These are phyloP conservation scores for Penicillium crystallinum DNA, from an alignment of 495 filamentous ascomycete genomes.

Conservation along the genomic window DNA sequence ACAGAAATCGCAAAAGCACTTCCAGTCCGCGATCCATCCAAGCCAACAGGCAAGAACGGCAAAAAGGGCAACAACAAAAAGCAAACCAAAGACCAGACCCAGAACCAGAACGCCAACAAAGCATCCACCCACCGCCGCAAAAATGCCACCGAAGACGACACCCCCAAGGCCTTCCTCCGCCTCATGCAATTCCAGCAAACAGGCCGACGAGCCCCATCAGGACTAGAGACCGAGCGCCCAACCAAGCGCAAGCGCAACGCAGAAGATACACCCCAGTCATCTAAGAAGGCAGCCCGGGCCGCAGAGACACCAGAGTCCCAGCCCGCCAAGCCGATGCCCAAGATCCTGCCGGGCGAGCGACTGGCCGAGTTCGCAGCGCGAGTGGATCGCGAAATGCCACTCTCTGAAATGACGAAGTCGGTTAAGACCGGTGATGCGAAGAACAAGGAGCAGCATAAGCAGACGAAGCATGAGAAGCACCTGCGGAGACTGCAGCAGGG, in stretches of 20 bases:
- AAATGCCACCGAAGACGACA: slow-evolving; percentile 60
- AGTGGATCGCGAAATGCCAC: slow-evolving; percentile 79
- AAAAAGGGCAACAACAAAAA: slow-evolving; percentile 15
- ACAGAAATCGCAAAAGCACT: slow-evolving; percentile 63
- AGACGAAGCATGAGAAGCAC: slow-evolving; percentile 76
- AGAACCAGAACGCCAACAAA: slow-evolving; percentile 13
- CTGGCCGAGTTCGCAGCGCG: slow-evolving; percentile 78
- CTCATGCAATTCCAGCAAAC: slow-evolving; percentile 63
- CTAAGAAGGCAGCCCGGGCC: slow-evolving; percentile 9
- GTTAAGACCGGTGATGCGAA: slow-evolving; percentile 25
- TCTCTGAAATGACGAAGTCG: slow-evolving; percentile 53
- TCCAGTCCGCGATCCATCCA: slow-evolving; percentile 45
- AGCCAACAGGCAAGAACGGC: slow-evolving; percentile 16
- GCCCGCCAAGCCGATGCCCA: slow-evolving; percentile 39
- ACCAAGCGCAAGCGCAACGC: slow-evolving; percentile 46
- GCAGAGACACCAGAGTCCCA: slow-evolving; percentile 9
- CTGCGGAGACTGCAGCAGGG: slow-evolving; percentile 74
- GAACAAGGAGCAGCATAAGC: slow-evolving; percentile 49
- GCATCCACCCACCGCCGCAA: slow-evolving; percentile 35
- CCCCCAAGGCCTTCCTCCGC: slow-evolving; percentile 76
- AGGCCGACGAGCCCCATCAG: slow-evolving; percentile 52
- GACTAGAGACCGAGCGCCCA: slow-evolving; percentile 59
- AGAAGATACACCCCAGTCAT: slow-evolving; percentile 15
- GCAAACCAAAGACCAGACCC: slow-evolving; percentile 17
- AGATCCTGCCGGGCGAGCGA: slow-evolving; percentile 75